Evolutionary conservation across 1,139 yeast genomes (phyloP).

Genomic region (Lodderomyces metapsilosis): DNA sequence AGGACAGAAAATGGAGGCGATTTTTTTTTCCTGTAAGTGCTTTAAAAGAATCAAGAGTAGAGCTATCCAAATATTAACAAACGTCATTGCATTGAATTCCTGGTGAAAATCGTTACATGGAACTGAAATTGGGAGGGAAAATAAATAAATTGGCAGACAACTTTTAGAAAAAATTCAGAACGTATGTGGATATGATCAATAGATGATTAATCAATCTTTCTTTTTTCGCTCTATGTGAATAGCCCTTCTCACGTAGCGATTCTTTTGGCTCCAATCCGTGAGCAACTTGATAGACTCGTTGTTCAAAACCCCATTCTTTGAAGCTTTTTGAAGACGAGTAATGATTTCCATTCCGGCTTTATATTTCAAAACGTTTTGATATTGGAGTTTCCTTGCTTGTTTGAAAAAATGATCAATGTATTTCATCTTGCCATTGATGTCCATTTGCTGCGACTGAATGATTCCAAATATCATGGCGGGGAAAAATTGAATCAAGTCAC

Average conservation of each 20-base stretch:
- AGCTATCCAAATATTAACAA: too few relatives aligned
- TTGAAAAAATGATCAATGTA: slow-evolving; percentile 21
- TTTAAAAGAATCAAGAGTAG: too few relatives aligned
- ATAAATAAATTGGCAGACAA: too few relatives aligned
- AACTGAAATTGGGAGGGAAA: too few relatives aligned
- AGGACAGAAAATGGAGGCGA: too few relatives aligned
- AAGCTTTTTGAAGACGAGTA: slow-evolving; percentile 6
- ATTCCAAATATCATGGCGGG: slow-evolving; percentile 28
- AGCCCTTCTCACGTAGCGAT: slow-evolving; percentile 7
- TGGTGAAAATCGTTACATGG: too few relatives aligned
- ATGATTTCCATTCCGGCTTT: slow-evolving; percentile 17
- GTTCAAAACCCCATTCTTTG: slow-evolving; percentile 5
- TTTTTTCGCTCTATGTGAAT: neutral
- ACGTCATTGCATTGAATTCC: too few relatives aligned
- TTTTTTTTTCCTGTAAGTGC: too few relatives aligned
- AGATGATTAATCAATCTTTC: too few relatives aligned
- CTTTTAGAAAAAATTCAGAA: too few relatives aligned
- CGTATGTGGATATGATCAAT: too few relatives aligned
- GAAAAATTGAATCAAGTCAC: slow-evolving; percentile 18
- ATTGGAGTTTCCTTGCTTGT: slow-evolving; percentile 19
- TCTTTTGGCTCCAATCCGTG: slow-evolving; percentile 13
- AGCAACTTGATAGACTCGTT: slow-evolving; percentile 15
- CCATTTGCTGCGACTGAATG: slow-evolving; percentile 17
- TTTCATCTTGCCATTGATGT: slow-evolving; percentile 18
- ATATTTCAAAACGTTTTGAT: slow-evolving; percentile 19